A percentile compares a stretch with the other conserved stretches of the same genome.
Evolutionary conservation across 139 green algal species (phyloP).

Genomic region (Gonium pectorale): DNA sequence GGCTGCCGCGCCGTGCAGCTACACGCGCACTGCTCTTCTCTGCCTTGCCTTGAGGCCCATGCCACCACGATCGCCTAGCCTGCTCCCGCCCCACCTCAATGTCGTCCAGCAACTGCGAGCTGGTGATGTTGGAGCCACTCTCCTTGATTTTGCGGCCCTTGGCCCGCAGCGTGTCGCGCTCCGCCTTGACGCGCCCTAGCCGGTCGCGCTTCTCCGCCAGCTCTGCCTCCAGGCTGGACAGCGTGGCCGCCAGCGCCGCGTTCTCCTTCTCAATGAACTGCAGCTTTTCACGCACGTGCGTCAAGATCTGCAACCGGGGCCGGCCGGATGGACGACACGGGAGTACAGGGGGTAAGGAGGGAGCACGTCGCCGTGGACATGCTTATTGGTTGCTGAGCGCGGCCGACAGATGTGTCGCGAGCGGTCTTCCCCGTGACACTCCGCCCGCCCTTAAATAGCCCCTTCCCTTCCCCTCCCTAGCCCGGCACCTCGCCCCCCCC

Average conservation of each 20-base stretch:
- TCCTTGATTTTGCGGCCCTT: conserved; percentile 67
- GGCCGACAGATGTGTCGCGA: too few relatives aligned
- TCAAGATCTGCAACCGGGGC: conserved; percentile 86
- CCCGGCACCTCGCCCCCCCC: too few relatives aligned
- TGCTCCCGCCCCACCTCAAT: conserved; percentile 73
- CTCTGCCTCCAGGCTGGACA: conserved; percentile 52
- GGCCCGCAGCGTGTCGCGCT: conserved; percentile 60
- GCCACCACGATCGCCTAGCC: too few relatives aligned
- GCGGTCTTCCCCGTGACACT: too few relatives aligned
- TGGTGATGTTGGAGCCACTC: conserved; percentile 65
- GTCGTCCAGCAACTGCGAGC: conserved; percentile 67
- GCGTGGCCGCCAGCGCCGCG: conserved; percentile 41
- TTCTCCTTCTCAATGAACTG: conserved; percentile 85
- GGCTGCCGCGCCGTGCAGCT: not conserved
- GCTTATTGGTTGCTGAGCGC: too few relatives aligned
- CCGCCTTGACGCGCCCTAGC: conserved; percentile 44
- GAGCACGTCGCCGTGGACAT: too few relatives aligned
- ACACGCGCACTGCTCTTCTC: not conserved
- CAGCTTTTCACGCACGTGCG: conserved; percentile 91
- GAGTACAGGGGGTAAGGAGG: too few relatives aligned
- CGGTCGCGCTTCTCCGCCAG: conserved; percentile 54
- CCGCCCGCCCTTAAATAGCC: too few relatives aligned
- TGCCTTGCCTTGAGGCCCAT: too few relatives aligned
- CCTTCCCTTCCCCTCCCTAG: too few relatives aligned
- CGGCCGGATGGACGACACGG: too few relatives aligned